phyloP scores from a whole-genome alignment of 2,329 filamentous ascomycete species.

The Polytolypa hystricis region DNA sequence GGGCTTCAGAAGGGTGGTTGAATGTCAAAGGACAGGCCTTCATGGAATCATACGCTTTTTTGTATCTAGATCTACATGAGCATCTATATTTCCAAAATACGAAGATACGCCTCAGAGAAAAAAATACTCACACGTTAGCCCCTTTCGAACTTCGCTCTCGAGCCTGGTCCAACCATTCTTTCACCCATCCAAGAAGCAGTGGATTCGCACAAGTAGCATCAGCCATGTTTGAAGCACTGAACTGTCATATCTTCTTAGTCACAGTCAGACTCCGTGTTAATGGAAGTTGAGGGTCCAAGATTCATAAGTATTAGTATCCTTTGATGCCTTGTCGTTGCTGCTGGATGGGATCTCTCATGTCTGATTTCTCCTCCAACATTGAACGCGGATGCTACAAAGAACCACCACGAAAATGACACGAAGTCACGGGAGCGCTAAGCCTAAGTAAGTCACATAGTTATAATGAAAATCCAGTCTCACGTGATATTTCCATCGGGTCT shows the following conservation, averaged over 20 bases:
- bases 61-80: slow-evolving; percentile 43
- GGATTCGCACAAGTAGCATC: slow-evolving; percentile 52
- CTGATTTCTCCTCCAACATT: too few relatives aligned
- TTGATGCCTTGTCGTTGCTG: too few relatives aligned
- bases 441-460: too few relatives aligned
- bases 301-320: too few relatives aligned
- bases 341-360: too few relatives aligned
- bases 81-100: neutral
- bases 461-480: too few relatives aligned
- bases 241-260: too few relatives aligned
- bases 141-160: slow-evolving; percentile 60
- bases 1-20: slow-evolving; percentile 60
- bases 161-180: slow-evolving; percentile 64
- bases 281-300: too few relatives aligned
- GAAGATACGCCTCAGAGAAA: neutral
- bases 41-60: slow-evolving; percentile 64
- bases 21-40: slow-evolving; percentile 62
- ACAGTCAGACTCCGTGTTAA: too few relatives aligned
- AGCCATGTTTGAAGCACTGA: slow-evolving; percentile 7
- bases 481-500: too few relatives aligned
- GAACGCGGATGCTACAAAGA: too few relatives aligned
- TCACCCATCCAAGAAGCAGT: slow-evolving; percentile 59
- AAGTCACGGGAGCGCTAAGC: slow-evolving; percentile 6
- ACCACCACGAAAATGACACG: slow-evolving; percentile 5
- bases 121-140: slow-evolving; percentile 37